Evolutionary conservation across 2,329 filamentous ascomycete genomes (phyloP).

Genomic region (Fusarium caatingaense): DNA sequence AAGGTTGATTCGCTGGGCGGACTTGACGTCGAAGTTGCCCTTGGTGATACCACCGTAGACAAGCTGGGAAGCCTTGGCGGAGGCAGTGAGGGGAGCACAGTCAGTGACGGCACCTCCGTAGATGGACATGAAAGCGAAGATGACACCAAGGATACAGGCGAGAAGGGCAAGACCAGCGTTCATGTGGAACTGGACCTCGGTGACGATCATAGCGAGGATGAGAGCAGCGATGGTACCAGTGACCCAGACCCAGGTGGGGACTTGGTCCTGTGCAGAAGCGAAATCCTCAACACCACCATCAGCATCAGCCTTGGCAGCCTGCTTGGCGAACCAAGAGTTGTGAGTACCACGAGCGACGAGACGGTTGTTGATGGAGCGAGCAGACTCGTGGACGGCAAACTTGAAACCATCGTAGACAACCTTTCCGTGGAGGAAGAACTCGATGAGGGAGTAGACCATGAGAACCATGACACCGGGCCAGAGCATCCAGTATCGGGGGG

Average conservation of each 20-base stretch:
- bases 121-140: constrained; percentile 67
- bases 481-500: constrained; percentile 57
- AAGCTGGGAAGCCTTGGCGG: constrained; percentile 75
- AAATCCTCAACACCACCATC: constrained; percentile 54
- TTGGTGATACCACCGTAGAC: constrained; percentile 74
- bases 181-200: constrained; percentile 65
- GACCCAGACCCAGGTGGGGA: constrained; percentile 66
- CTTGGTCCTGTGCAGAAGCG: constrained; percentile 57
- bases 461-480: constrained; percentile 60
- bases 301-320: constrained; percentile 51
- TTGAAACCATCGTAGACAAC: constrained; percentile 52
- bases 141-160: constrained; percentile 65
- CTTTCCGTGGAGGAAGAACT: constrained; percentile 55
- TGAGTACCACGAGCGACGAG: constrained; percentile 50
- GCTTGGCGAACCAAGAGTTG: constrained; percentile 50
- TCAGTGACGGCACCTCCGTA: constrained; percentile 65
- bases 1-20: constrained; percentile 73
- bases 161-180: constrained; percentile 67
- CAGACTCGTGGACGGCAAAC: constrained; percentile 49
- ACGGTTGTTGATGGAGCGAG: constrained; percentile 46
- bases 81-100: constrained; percentile 72
- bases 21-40: constrained; percentile 59
- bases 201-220: constrained; percentile 64
- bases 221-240: constrained; percentile 60
- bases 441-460: constrained; percentile 55